Evolutionary conservation across 306 rosid genomes (phyloP).

Genomic region (Glycine soja): DNA sequence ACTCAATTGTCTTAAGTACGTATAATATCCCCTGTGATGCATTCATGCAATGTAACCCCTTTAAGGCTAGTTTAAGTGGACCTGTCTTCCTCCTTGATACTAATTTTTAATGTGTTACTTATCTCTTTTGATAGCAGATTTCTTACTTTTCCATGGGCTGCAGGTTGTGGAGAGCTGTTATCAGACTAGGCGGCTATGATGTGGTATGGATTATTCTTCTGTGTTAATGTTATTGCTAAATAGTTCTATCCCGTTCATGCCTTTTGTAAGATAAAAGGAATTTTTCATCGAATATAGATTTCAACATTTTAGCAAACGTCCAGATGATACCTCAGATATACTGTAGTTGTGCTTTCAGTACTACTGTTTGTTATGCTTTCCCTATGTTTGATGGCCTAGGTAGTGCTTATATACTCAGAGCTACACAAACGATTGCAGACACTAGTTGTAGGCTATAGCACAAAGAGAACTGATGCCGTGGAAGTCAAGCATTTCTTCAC

Average conservation of each 20-base stretch:
- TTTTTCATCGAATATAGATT: conserved; percentile 10
- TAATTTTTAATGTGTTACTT: conserved; percentile 28
- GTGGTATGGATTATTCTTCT: conserved; percentile 61
- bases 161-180: conserved; percentile 92
- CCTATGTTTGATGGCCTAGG: background rate
- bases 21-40: conserved; percentile 17
- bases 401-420: background rate
- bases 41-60: background rate
- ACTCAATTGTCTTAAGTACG: conserved; percentile 86
- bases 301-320: conserved; percentile 12
- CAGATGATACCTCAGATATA: background rate
- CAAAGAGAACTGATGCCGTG: background rate
- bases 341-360: background rate
- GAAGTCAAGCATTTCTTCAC: conserved; percentile 1
- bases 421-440: conserved; percentile 11
- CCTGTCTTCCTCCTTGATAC: conserved; percentile 24
- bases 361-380: conserved; percentile 4
- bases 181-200: conserved; percentile 79
- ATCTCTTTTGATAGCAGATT: conserved; percentile 30
- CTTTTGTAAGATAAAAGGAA: conserved; percentile 27
- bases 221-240: conserved; percentile 13
- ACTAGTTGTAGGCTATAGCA: background rate
- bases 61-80: conserved; percentile 38
- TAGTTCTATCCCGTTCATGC: conserved; percentile 9
- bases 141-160: conserved; percentile 42